Evolutionary conservation across 208 protist species (phyloP), one percentile per base, ranked within the genome.

Genomic region (Angomonas ambiguus): DNA sequence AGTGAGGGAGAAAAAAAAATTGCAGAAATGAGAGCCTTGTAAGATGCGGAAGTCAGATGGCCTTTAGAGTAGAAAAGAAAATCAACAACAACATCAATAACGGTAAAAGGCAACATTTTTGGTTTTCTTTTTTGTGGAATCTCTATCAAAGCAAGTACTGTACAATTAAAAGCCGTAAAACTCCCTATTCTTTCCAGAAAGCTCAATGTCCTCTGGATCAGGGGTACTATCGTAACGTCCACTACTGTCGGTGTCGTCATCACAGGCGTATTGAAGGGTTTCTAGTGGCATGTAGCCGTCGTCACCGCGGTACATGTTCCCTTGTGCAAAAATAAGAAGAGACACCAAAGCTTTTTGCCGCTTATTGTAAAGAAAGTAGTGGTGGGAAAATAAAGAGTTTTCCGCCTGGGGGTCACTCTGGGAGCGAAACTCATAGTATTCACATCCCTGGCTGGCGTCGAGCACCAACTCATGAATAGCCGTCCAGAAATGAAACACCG

Each of bases 291-390:
- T 65, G 68, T 35, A 73, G 1, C 72, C 75, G 58, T 90, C 84
- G 55, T 90, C 84, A 22, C 78, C 79, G 18, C 80, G 77, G 51
- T 91, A 91, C 53, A 69, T 71, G 58, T 87, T 88, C 28, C 82
- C 80, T 74, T 88, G 73, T 20, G 72, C 81, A 75, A 77, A 91
- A 28, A 84, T 48, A 13, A 87, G 58, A 18, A 92, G 38, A 45
- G 77, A 58, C 59, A 92, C 86, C 11, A 92, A 63, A 56, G 89
- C 67, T 56, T 84, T 83, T 32, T 70, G 64, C 30, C 72, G 58
- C 35, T 72, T 83, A 72, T 89, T 87, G 72, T 89, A 92, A 1
- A 89, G 55, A 48, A 92, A 82, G 66, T 82, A 88, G 65, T 88
- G 82, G 27, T 85, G 79, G 2, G 86, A 73, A 41, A 83, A 85